Conservation (phyloP, 2,329 filamentous ascomycete species). For the Amylocarpus encephaloides region DNA sequence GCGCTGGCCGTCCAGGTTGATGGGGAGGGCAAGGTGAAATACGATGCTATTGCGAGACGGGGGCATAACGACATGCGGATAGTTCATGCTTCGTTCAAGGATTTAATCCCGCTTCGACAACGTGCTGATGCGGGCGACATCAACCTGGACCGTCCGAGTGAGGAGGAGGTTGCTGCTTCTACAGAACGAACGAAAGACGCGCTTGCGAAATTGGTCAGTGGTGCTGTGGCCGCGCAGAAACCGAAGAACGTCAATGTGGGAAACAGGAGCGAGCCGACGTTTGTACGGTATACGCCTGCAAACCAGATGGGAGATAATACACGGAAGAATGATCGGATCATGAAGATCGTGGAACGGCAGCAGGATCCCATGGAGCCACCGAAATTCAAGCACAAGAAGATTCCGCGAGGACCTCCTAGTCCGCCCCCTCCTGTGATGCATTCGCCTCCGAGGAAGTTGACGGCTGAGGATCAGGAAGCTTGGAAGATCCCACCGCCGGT, state of each 20-base stretch:
- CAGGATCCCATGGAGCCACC: constrained; percentile 94
- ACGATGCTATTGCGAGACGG: constrained; percentile 86
- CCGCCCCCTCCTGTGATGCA: constrained; percentile 93
- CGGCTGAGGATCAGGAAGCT: constrained; percentile 92
- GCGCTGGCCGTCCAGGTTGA: constrained; percentile 91
- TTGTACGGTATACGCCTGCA: constrained; percentile 89
- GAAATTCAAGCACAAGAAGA: constrained; percentile 99
- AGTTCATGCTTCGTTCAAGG: constrained; percentile 93
- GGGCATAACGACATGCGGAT: constrained; percentile 80
- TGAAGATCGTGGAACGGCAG: constrained; percentile 96
- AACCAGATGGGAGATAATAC: constrained; percentile 90
- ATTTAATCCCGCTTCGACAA: constrained; percentile 88
- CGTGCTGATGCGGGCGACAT: constrained; percentile 90
- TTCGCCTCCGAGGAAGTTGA: constrained; percentile 88
- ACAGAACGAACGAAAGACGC: constrained; percentile 86
- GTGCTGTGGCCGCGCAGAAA: constrained; percentile 85
- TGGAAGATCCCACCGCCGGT: constrained; percentile 90
- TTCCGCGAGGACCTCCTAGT: constrained; percentile 83
- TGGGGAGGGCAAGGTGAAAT: constrained; percentile 86
- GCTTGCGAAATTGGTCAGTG: constrained; percentile 72
- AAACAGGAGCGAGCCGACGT: constrained; percentile 79
- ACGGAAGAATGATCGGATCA: constrained; percentile 88
- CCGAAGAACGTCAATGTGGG: constrained; percentile 88
- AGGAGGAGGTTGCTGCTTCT: constrained; percentile 76
- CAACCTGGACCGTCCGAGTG: constrained; percentile 74